phyloP scores from a whole-genome alignment of 78 protist species.

The Speleostelium caveatum region DNA sequence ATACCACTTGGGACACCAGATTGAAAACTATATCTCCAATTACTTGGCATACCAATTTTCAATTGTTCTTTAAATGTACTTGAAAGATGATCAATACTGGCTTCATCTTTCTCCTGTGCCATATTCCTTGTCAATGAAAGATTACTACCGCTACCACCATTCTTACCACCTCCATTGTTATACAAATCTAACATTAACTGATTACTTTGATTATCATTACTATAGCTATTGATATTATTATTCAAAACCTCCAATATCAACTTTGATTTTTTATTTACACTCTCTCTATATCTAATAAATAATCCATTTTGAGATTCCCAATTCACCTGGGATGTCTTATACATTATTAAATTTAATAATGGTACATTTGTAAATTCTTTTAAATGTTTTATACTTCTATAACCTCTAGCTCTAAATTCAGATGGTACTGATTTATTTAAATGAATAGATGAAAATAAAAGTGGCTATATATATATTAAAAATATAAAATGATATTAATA shows the following conservation, averaged over 20 bases:
- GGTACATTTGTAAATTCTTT: constrained; percentile 58
- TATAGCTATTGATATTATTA: constrained; percentile 3
- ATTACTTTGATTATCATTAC: not conserved
- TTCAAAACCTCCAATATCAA: not conserved
- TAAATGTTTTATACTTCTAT: constrained; percentile 29
- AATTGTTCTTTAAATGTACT: constrained; percentile 33
- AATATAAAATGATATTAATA: not conserved
- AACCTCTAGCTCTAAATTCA: constrained; percentile 5
- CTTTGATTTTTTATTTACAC: constrained; percentile 14
- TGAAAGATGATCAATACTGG: constrained; percentile 11
- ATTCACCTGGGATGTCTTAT: constrained; percentile 11
- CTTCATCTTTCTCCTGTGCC: not conserved
- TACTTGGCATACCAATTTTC: not conserved
- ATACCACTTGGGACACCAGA: constrained; percentile 25
- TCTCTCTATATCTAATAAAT: constrained; percentile 41
- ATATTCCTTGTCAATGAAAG: not conserved
- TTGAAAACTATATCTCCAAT: constrained; percentile 47
- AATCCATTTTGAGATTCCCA: constrained; percentile 55
- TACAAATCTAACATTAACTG: not conserved
- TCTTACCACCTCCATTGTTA: too few species aligned
- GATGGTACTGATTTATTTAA: constrained; percentile 64
- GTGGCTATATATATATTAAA: constrained; percentile 19
- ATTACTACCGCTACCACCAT: not conserved
- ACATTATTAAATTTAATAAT: constrained; percentile 17
- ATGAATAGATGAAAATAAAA: constrained; percentile 51